These are phyloP conservation scores for Ilex asprella DNA, from an alignment of 257 asterid species.

Conservation along the genomic window DNA sequence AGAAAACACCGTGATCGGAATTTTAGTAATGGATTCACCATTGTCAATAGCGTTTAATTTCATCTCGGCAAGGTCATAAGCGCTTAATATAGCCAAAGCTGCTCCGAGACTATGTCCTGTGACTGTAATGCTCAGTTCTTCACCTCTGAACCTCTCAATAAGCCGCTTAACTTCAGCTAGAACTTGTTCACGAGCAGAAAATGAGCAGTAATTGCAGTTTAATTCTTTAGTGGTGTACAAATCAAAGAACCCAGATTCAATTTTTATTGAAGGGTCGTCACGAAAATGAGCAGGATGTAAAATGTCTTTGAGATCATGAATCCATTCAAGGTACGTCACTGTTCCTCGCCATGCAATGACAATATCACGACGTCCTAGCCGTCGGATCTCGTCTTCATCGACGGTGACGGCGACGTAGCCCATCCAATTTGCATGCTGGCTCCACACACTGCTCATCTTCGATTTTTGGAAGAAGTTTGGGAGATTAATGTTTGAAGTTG, in stretches of 20 bases:
- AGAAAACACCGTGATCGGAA: slow-evolving; percentile 54
- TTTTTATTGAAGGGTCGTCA: slow-evolving; percentile 53
- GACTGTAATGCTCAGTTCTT: slow-evolving; percentile 57
- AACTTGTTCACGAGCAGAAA: slow-evolving; percentile 65
- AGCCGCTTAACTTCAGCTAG: slow-evolving; percentile 59
- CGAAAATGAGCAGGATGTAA: slow-evolving; percentile 69
- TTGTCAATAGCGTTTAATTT: slow-evolving; percentile 32
- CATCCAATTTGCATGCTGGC: slow-evolving; percentile 83
- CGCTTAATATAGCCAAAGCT: slow-evolving; percentile 56
- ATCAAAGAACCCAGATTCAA: slow-evolving; percentile 73
- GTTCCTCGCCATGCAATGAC: slow-evolving; percentile 83
- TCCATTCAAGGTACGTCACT: slow-evolving; percentile 78
- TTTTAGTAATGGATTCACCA: slow-evolving; percentile 16
- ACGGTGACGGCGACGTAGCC: slow-evolving; percentile 68
- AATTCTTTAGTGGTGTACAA: slow-evolving; percentile 59
- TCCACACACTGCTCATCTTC: slow-evolving; percentile 47
- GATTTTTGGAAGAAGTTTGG: slow-evolving; percentile 65
- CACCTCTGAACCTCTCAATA: slow-evolving; percentile 50
- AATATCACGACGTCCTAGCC: slow-evolving; percentile 70
- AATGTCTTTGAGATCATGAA: slow-evolving; percentile 66
- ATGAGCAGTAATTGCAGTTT: slow-evolving; percentile 42
- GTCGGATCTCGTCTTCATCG: slow-evolving; percentile 42
- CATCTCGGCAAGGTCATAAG: slow-evolving; percentile 66
- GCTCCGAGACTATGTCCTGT: slow-evolving; percentile 89
- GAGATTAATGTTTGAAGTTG: slow-evolving; percentile 66